Evolutionary conservation across 805 yeast genomes (phyloP), one percentile per base, ranked within the genome.

Genomic region (Lipomyces japonicus): DNA sequence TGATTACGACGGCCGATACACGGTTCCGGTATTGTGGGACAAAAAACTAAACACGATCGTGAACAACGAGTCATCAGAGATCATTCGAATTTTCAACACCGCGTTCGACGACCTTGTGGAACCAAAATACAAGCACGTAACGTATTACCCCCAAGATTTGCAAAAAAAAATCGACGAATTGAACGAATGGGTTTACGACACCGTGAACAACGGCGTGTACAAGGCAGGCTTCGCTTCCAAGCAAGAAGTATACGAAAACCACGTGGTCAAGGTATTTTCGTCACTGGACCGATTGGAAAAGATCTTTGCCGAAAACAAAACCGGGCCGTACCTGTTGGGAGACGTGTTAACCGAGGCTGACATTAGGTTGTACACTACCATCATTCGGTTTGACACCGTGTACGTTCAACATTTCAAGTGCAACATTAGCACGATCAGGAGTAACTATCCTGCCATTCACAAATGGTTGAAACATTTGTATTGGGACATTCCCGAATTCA

Each of bases 371-470:
- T 91, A 71, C 71, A 81, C 96, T 22, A 91, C 97, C 2, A 82
- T 91, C 51, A 75, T 88, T 39, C 79, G 98, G 62, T 91, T 91
- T 63, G 97, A 91, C 67, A 85, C 95, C 1, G 95, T 89, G 21
- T 91, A 91, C 65, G 91, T 84, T 46, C 96, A 90, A 68, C 97
- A 91, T 68, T 93, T 91, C 79, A 93, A 91, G 71, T 86, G 96
- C 68, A 91, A 91, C 68, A 68, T 88, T 54, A 82, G 82, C 42
- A 84, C 82, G 74, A 85, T 91, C 61, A 79, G 96, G 64, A 67
- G 63, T 38, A 86, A 87, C 57, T 91, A 80, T 66, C 97, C 97
- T 21, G 70, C 74, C 60, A 68, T 90, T 46, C 84, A 88, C 69
- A 71, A 79, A 53, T 91, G 95, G 95, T 68, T 90, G 61, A 75